phyloP scores from a whole-genome alignment of 495 filamentous ascomycete species.

The Neurospora tetraspora region DNA sequence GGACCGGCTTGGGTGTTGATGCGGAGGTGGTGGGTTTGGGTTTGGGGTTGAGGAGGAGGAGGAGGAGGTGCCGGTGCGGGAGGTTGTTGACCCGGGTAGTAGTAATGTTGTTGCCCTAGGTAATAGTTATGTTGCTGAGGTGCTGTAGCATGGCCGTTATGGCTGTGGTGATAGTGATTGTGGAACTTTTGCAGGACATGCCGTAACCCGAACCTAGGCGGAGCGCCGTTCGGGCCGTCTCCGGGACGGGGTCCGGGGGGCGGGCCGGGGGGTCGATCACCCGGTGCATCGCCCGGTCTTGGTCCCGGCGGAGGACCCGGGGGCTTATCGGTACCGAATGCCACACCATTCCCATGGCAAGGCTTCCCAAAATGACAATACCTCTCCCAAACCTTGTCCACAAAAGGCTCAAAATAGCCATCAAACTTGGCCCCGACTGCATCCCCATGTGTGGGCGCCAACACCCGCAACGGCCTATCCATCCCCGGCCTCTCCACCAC shows the following conservation, averaged over 20 bases:
- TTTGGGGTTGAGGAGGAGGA: not conserved
- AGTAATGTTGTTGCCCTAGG: not conserved
- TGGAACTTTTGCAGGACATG: not conserved
- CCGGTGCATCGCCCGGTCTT: not conserved
- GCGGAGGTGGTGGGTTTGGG: slow-evolving; percentile 6
- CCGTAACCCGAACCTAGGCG: not conserved
- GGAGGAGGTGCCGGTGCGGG: not conserved
- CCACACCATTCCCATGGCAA: not conserved
- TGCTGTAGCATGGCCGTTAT: slow-evolving; percentile 1
- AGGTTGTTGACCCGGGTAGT: not conserved
- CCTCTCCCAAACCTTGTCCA: slow-evolving; percentile 49
- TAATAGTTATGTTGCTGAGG: not conserved
- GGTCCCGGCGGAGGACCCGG: not conserved
- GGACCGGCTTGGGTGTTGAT: slow-evolving; percentile 34
- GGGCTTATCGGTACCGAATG: not conserved
- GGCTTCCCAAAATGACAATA: slow-evolving; percentile 4
- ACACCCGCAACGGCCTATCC: slow-evolving; percentile 38
- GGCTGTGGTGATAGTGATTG: not conserved
- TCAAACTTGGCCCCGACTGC: slow-evolving; percentile 48
- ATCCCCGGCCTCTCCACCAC: slow-evolving; percentile 42
- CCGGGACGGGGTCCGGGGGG: not conserved
- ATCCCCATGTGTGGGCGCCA: slow-evolving; percentile 57
- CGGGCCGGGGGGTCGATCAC: not conserved
- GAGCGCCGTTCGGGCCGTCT: not conserved
- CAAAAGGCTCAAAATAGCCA: slow-evolving; percentile 55